phyloP scores from a whole-genome alignment of 192 early-diverging fungal genomes.

The Podila minutissima region DNA sequence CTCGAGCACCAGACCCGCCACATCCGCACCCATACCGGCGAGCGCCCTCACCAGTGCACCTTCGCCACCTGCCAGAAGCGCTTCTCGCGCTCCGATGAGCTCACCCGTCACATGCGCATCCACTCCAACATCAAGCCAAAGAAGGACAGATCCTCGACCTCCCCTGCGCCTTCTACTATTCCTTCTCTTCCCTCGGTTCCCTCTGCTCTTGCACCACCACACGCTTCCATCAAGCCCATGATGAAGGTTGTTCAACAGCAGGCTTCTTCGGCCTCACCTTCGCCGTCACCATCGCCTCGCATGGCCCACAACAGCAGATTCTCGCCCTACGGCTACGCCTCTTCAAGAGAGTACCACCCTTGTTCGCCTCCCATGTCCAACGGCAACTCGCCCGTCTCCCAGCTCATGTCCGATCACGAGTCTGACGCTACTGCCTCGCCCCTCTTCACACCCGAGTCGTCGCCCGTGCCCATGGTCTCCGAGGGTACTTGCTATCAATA shows the following conservation, averaged over 20 bases:
- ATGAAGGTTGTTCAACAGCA: conserved; percentile 22
- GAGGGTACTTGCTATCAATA: not conserved
- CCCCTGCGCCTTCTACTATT: not conserved
- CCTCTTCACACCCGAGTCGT: conserved; percentile 61
- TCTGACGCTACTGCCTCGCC: conserved; percentile 32
- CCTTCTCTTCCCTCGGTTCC: not conserved
- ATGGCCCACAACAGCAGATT: not conserved
- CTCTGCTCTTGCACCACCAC: conserved; percentile 1
- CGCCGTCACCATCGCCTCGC: conserved; percentile 15
- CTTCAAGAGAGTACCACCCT: conserved; percentile 4
- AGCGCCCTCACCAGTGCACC: conserved; percentile 85
- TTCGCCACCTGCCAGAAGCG: conserved; percentile 76
- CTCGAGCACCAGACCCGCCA: conserved; percentile 90
- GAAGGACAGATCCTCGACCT: conserved; percentile 23
- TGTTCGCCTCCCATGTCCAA: conserved; percentile 15
- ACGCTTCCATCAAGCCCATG: conserved; percentile 22
- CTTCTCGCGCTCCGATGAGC: conserved; percentile 88
- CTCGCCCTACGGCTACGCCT: not conserved
- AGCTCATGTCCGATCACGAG: conserved; percentile 43
- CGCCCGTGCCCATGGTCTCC: conserved; percentile 46
- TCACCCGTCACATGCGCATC: conserved; percentile 66
- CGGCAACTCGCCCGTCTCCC: conserved; percentile 28
- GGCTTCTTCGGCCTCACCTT: conserved; percentile 8
- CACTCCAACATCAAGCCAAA: conserved; percentile 51
- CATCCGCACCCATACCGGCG: conserved; percentile 87